Percentiles rank a stretch among this genome's conserved stretches.
Conservation (phyloP, 352 stramenopile species). For the Thalassiosira exigua region DNA sequence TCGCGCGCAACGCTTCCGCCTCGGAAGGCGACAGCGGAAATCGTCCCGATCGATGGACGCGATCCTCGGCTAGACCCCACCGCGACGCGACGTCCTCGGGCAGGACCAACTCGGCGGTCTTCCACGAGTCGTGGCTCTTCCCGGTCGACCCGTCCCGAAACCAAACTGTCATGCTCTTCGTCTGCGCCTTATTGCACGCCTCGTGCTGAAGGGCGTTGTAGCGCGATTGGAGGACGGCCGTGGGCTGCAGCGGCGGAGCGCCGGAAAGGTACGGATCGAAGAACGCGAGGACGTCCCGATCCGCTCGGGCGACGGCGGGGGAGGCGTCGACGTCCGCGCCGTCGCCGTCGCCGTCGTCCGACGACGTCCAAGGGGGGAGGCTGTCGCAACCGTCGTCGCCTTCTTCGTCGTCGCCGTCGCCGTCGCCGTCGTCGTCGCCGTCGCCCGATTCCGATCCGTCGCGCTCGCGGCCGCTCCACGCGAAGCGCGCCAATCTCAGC, state of each 20-base stretch:
- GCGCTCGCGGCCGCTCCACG: too few species aligned
- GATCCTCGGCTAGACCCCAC: conserved; percentile 12
- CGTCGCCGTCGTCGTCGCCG: background rate
- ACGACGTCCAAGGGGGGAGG: background rate
- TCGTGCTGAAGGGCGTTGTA: conserved; percentile 24
- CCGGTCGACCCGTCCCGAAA: conserved; percentile 13
- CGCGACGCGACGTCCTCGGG: conserved; percentile 17
- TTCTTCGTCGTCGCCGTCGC: background rate
- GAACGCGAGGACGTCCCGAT: conserved; percentile 28
- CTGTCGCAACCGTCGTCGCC: conserved; percentile 4
- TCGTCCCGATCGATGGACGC: conserved; percentile 23
- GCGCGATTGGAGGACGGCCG: conserved; percentile 18
- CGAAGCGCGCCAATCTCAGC: too few species aligned
- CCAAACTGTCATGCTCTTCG: conserved; percentile 37
- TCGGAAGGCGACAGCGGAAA: conserved; percentile 22
- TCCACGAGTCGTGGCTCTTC: conserved; percentile 33
- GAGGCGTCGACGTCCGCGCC: background rate
- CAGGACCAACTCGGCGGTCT: conserved; percentile 27
- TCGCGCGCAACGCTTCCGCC: background rate
- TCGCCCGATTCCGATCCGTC: too few species aligned
- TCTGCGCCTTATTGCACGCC: conserved; percentile 16
- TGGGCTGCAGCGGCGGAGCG: conserved; percentile 20
- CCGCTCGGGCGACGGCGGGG: background rate
- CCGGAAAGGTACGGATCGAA: conserved; percentile 16
- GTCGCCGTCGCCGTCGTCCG: background rate